Conservation (phyloP, 257 asterid genomes). For the Nicotiana otophora region DNA sequence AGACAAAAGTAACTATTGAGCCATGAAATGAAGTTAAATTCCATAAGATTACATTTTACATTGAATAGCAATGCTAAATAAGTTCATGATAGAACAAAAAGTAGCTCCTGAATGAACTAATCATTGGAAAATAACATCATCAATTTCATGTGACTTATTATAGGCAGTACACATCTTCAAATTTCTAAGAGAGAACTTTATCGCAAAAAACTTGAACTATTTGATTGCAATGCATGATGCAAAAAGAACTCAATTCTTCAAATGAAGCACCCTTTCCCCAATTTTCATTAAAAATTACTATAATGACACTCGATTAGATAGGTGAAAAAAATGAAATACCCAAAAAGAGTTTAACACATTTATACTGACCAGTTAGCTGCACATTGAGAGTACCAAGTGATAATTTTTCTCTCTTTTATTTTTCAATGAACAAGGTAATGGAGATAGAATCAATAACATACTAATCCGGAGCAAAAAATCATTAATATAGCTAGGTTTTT, state of each 20-base stretch:
- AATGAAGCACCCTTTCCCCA: neutral
- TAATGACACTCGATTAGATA: neutral
- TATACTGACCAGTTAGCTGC: neutral
- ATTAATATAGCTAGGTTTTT: neutral
- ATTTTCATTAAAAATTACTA: neutral
- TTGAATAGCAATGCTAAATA: neutral
- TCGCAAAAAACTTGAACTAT: neutral
- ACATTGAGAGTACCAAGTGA: neutral
- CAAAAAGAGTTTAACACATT: neutral
- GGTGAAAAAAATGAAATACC: neutral
- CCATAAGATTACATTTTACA: neutral
- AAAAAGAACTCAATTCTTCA: neutral
- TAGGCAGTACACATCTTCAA: neutral
- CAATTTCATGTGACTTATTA: neutral
- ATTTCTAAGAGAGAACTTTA: neutral
- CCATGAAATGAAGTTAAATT: neutral
- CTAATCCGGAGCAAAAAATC: neutral
- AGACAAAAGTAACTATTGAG: conserved; percentile 1
- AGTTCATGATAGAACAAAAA: neutral
- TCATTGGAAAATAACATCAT: neutral
- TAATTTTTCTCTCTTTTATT: neutral
- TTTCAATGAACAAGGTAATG: neutral
- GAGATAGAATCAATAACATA: neutral
- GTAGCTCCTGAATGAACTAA: neutral
- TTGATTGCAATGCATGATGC: neutral